Evolutionary conservation across 73 alveolate species (phyloP).

Genomic region (Paraurostyla sp.): DNA sequence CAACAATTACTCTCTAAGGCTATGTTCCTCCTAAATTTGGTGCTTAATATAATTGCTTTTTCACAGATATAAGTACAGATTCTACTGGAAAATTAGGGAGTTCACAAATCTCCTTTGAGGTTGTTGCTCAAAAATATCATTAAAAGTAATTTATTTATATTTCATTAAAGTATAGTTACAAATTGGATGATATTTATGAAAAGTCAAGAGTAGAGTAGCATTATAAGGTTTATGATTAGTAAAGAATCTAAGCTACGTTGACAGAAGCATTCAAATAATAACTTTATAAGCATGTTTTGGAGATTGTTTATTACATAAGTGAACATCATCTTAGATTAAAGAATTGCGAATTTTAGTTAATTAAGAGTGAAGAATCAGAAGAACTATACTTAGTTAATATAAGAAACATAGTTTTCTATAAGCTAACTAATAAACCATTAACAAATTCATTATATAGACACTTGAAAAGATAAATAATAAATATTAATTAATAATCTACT

Average conservation of each 20-base stretch:
- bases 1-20: neutral
- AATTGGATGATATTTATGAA: conserved; percentile 1
- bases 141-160: neutral
- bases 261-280: neutral
- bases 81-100: neutral
- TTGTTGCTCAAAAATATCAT: neutral
- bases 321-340: conserved; percentile 24
- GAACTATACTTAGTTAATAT: neutral
- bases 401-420: neutral
- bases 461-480: neutral
- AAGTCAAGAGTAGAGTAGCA: neutral
- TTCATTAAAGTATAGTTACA: neutral
- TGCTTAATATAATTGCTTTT: conserved; percentile 2
- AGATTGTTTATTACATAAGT: conserved; percentile 8
- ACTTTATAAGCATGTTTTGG: neutral
- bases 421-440: neutral
- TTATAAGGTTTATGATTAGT: neutral
- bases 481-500: no score
- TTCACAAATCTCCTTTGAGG: neutral
- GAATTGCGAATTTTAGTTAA: neutral
- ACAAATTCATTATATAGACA: conserved; percentile 45
- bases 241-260: neutral
- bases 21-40: conserved; percentile 14
- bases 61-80: neutral
- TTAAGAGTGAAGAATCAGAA: neutral